Evolutionary conservation across 2,329 filamentous ascomycete species (phyloP), one percentile per base, ranked within the genome.

Genomic region (Orbilia ellipsospora): DNA sequence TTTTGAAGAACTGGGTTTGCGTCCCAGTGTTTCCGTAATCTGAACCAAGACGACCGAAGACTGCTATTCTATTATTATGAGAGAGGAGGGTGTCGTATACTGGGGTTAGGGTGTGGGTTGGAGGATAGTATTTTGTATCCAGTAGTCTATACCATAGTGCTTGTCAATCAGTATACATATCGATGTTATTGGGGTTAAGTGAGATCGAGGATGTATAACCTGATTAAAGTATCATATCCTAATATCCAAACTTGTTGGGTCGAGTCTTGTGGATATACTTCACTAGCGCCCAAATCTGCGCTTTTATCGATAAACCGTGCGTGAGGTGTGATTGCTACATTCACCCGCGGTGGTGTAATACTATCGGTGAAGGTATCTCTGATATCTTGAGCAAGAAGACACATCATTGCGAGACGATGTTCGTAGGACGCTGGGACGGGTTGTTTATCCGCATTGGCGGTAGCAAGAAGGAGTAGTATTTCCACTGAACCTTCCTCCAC

Each of bases 381-480:
- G 1, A 76, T 70, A 20, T 77, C 61, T 18, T 77, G 51, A 28
- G 73, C 73, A 40, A 77, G 65, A 4, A 77, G 73, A 36, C 73
- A 77, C 66, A 77, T 77, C 73, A 77, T 70, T 6, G 73, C 66
- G 4, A 77, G 28, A 15, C 73, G 65, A 36, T 77, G 66, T 12
- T 72, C 66, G 48, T 65, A 65, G 1, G 73, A 7, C 15, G 73
- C 73, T 2, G 73, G 73, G 2, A 52, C 48, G 3, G 60, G 45
- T n/a, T 55, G 15, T 66, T 77, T 77, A 57, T 77, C 73, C 4
- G 61, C 73, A 23, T 77, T 77, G 40, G 65, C 40, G 4, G 67
- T 77, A 13, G 73, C 61, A 6, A 72, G 73, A 48, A 72, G 73
- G 15, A 72, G 61, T 3, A 72, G 48, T 52, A 23, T 18, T 13